Base-by-base conservation (phyloP, 2,329 filamentous ascomycete genomes). In the Madurella mycetomatis region DNA sequence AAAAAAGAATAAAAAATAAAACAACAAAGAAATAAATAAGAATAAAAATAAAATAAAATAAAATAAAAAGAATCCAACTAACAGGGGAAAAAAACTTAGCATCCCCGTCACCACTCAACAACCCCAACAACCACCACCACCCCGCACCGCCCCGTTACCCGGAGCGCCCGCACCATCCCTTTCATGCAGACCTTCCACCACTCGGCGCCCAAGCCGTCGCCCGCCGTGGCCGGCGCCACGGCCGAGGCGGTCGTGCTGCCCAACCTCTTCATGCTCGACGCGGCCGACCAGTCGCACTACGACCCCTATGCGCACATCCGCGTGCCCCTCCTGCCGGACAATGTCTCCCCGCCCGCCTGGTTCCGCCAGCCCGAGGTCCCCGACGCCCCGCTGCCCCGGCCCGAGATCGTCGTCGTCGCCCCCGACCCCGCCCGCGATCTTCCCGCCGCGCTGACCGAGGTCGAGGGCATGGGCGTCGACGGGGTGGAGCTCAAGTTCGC, bases 171-270 rank as follows among this genome's bases (percentile, higher is more conserved):
- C 60, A 70, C 71, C 55, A 71, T 78, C 64, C 82, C 81, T 41
- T 70, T 85, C 53, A 85, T 86, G 82, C 83, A 86, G 71, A 81
- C 79, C 65, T 85, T 85, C 73, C 72, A 73, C 63, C 75, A 76
- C 18, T 74, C 77, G 16, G 69, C 74, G 2, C 67, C 77, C 15
- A 62, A 68, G 11, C 64, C 71, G 30, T 61, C 69, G n/a, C 57
- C 65, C 3, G 54, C 65, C 47, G 64, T 37, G 34, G 34, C 69
- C 53, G 52, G 66, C 41, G 65, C 64, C 44, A 71, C 76, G 55
- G 74, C 83, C 55, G 80, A 85, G 70, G 74, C 72, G 65, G 72
- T 77, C 57, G 68, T 82, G 56, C 73, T 86, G 53, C 82, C 82
- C 25, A 67, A 72, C 54, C 67, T 76, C 9, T 54, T 19, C 39